These are phyloP conservation scores for Puccinia triticina DNA, from an alignment of 1,284 basidiomycete genomes.

Conservation along the genomic window DNA sequence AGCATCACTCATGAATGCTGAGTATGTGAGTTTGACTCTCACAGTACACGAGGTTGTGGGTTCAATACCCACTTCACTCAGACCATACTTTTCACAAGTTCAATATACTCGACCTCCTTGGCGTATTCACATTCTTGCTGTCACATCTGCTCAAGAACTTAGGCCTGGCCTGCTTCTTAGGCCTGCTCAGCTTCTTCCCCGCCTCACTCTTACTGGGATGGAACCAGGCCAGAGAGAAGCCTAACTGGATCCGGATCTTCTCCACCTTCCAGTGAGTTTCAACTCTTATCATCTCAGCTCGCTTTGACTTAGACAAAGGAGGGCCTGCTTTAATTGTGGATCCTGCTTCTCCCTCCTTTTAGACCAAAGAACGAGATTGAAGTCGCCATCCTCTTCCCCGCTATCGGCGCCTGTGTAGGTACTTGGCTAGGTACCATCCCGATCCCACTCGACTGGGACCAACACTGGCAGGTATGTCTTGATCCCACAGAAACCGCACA, in stretches of 20 bases:
- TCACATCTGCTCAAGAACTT: constrained; percentile 12
- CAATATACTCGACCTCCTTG: constrained; percentile 73
- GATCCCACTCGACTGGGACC: constrained; percentile 89
- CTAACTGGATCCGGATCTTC: constrained; percentile 73
- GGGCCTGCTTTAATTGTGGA: too few species aligned
- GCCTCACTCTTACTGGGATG: constrained; percentile 73
- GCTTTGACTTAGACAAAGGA: background rate
- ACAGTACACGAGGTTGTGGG: too few species aligned
- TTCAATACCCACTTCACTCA: too few species aligned
- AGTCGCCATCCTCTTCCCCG: constrained; percentile 76
- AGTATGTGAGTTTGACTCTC: too few species aligned
- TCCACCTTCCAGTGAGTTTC: constrained; percentile 73
- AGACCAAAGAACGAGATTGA: constrained; percentile 73
- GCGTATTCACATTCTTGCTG: constrained; percentile 69
- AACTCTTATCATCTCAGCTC: constrained; percentile 6
- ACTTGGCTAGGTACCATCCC: constrained; percentile 78
- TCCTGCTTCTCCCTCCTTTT: background rate
- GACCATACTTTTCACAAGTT: too few species aligned
- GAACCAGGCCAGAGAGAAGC: constrained; percentile 56
- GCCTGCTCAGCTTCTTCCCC: constrained; percentile 64
- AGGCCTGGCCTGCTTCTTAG: constrained; percentile 14
- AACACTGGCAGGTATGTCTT: constrained; percentile 84
- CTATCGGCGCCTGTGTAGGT: constrained; percentile 72
- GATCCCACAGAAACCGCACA: background rate
- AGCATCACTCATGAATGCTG: too few species aligned